These are phyloP conservation scores for Vanderwaltozyma yarrowii DNA, from an alignment of 805 yeast genomes.

Conservation along the genomic window DNA sequence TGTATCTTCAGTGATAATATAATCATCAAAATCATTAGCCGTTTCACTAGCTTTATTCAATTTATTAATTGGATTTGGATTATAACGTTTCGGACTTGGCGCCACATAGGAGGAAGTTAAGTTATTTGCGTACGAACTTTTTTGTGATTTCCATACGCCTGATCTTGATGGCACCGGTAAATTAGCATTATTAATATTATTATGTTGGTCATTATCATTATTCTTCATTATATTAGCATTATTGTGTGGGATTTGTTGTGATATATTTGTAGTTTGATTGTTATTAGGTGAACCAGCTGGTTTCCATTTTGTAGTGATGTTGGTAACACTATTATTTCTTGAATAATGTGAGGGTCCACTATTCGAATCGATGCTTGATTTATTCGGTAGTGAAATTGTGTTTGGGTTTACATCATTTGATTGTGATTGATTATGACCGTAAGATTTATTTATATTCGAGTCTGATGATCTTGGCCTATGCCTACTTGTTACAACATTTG, in stretches of 20 bases:
- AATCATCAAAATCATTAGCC: neutral
- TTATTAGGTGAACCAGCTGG: constrained; percentile 3
- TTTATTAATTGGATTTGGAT: neutral
- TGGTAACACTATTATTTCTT: constrained; percentile 8
- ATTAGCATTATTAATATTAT: neutral
- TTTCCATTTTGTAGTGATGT: constrained; percentile 11
- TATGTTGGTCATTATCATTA: neutral
- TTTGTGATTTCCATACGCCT: neutral
- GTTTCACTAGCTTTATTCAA: neutral
- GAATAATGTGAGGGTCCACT: constrained; percentile 5
- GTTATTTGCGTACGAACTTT: neutral
- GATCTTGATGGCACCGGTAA: neutral
- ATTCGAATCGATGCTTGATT: neutral
- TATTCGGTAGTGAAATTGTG: neutral
- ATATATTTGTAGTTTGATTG: neutral
- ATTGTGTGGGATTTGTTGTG: no score
- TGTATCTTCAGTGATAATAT: neutral
- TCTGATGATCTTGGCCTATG: constrained; percentile 16
- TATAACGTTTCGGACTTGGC: constrained; percentile 3
- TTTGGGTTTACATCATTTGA: neutral
- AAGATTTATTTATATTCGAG: neutral
- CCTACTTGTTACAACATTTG: no score
- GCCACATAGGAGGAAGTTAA: constrained; percentile 3
- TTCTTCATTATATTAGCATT: neutral
- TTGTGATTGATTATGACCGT: neutral